phyloP scores from a whole-genome alignment of 1,284 basidiomycete genomes.

The Cutaneotrichosporon mucoides region DNA sequence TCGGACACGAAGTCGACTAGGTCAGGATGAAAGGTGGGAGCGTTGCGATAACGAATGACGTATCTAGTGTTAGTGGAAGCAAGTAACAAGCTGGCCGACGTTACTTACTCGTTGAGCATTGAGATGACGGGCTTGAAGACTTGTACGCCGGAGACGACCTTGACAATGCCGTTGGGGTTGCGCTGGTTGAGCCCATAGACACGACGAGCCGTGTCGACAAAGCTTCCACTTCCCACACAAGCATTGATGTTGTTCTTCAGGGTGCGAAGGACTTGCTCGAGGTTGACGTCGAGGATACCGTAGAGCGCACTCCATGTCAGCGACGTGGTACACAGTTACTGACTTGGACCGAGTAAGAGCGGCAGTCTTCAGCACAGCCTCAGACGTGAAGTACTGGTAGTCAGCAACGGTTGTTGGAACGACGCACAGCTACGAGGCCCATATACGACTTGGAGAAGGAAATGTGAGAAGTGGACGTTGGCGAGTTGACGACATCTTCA shows the following conservation, averaged over 20 bases:
- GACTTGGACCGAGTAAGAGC: conserved; percentile 56
- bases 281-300: conserved; percentile 55
- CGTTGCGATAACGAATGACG: conserved; percentile 60
- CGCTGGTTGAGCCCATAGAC: background rate
- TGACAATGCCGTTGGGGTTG: background rate
- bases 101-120: conserved; percentile 55
- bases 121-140: conserved; percentile 55
- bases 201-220: conserved; percentile 46
- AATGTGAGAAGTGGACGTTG: conserved; percentile 44
- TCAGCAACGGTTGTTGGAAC: background rate
- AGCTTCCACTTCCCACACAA: conserved; percentile 50
- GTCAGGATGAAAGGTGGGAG: conserved; percentile 53
- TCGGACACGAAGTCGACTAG: conserved; percentile 51
- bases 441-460: conserved; percentile 63
- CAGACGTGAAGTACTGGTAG: conserved; percentile 60
- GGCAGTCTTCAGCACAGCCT: conserved; percentile 61
- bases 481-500: conserved; percentile 51
- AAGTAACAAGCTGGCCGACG: no score
- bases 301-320: no score
- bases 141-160: conserved; percentile 46
- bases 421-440: conserved; percentile 58
- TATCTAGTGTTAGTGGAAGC: no score
- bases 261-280: conserved; percentile 52
- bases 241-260: conserved; percentile 53
- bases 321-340: no score